phyloP scores from a whole-genome alignment of 1,139 yeast species.

The Magnusiomyces tetraspermus region DNA sequence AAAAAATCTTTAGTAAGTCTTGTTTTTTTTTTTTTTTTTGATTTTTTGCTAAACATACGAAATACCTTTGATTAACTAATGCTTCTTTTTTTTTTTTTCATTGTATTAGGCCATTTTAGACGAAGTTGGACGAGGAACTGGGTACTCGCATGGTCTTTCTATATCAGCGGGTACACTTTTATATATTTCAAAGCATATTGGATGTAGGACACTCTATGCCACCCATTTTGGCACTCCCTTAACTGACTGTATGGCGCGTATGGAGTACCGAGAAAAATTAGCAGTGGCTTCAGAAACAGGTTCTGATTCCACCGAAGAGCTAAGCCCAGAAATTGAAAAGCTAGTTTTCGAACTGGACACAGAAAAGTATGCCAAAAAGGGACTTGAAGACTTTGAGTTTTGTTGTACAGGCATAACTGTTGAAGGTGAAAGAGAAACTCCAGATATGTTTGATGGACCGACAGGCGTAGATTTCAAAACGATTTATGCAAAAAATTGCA shows the following conservation, averaged over 20 bases:
- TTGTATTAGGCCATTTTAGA: constrained; percentile 58
- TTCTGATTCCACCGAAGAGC: constrained; percentile 22
- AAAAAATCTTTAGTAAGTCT: constrained; percentile 41
- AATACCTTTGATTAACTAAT: background rate
- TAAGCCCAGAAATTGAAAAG: constrained; percentile 14
- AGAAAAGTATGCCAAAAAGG: background rate
- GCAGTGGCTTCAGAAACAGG: constrained; percentile 32
- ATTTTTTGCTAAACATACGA: background rate
- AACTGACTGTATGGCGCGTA: background rate
- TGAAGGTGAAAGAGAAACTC: constrained; percentile 1
- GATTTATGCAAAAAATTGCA: constrained; percentile 14
- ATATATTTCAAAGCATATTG: constrained; percentile 46
- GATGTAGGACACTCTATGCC: constrained; percentile 81
- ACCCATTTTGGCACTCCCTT: constrained; percentile 66
- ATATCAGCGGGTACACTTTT: constrained; percentile 76
- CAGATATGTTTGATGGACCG: background rate
- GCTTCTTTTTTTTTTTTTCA: background rate
- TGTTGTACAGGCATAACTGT: constrained; percentile 43
- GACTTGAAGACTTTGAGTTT: constrained; percentile 26
- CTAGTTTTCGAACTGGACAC: too few species aligned
- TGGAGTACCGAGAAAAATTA: background rate
- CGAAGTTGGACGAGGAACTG: constrained; percentile 95
- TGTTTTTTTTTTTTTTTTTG: background rate
- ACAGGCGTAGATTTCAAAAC: background rate
- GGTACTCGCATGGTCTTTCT: constrained; percentile 80